Base-by-base conservation (phyloP, 495 filamentous ascomycete genomes). In the Cryomyces minteri region DNA sequence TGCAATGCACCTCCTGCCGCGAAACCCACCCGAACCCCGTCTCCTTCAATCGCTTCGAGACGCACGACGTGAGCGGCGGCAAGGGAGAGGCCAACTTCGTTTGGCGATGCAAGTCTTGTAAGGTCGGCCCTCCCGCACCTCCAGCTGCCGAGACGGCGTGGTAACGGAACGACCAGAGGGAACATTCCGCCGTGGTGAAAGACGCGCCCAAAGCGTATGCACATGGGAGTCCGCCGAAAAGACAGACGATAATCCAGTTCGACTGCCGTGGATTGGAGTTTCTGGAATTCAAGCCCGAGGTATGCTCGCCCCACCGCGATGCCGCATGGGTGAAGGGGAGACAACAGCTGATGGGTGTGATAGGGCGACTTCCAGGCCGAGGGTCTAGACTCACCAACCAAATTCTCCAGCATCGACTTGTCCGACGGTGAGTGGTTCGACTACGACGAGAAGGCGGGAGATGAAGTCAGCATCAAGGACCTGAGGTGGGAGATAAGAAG, bases 61-160 rank as follows among this genome's bases (percentile, higher is more conserved):
- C 61, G 43, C 79, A 87, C 54, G 88, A 94, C 44, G 77, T 92
- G 55, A 85, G 83, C 45, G 86, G 85, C 11, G 92, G 85, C 62
- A 74, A 83, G 41, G 90, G 90, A 40, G 88, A 96, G 62, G 92
- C 90, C 6, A 94, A 94, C 63, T 94, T 98, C 59, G 90, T 98
- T 40, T 96, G 88, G 88, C 83, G 76, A 58, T 98, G 90, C 70
- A 93, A 85, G 60, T 80, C 84, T 51, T 98, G 68, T 55, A 60
- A 61, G 54, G 57, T 60, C 46, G 18, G 48, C 18, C 14, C 2
- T 34, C 43, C 43, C 12, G 28, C 36, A 49, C 50, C 45, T 41
- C 52, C 25, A 4, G 6, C 18, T 48, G 5, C 30, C n/a, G 12
- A 1, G 31, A 42, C 5, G 31, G 25, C 14, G 34, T 38, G 9